Percentiles rank a stretch among this genome's conserved stretches.
phyloP scores from a whole-genome alignment of 495 filamentous ascomycete genomes.

The Xylaria telfairii region DNA sequence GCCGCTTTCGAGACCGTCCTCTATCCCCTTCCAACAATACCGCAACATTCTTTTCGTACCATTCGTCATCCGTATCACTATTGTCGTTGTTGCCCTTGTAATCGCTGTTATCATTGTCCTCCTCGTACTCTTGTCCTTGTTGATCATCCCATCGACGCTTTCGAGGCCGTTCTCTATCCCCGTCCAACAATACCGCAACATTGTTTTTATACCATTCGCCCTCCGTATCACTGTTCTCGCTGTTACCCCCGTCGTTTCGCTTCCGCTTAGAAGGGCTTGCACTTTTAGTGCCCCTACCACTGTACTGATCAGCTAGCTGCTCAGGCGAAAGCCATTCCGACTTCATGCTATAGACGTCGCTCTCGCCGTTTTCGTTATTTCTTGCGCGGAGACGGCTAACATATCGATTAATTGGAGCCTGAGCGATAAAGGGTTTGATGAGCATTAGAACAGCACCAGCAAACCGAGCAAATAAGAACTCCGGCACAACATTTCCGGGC shows the following conservation, averaged over 20 bases:
- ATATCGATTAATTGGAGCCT: neutral
- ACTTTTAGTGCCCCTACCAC: neutral
- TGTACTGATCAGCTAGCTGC: slow-evolving; percentile 9
- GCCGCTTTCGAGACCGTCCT: slow-evolving; percentile 8
- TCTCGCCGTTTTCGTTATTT: neutral
- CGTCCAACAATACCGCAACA: slow-evolving; percentile 2
- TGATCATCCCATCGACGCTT: slow-evolving; percentile 3
- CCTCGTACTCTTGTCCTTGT: neutral
- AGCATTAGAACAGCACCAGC: slow-evolving; percentile 10
- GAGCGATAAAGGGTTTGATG: neutral
- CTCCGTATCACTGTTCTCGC: neutral
- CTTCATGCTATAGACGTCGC: neutral
- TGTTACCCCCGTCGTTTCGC: neutral
- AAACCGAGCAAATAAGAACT: slow-evolving; percentile 7
- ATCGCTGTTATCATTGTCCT: slow-evolving; percentile 3
- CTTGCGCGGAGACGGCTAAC: neutral
- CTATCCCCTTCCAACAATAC: neutral
- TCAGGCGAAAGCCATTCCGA: slow-evolving; percentile 9
- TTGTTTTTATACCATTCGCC: neutral
- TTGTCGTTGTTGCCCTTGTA: neutral
- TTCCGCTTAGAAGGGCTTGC: neutral
- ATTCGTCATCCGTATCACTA: neutral
- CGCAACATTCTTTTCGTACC: neutral
- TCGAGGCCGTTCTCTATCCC: neutral
- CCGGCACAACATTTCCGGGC: neutral